Evolutionary conservation across 805 yeast species (phyloP), one percentile per base, ranked within the genome.

Genomic region (Starmerella kuoi): DNA sequence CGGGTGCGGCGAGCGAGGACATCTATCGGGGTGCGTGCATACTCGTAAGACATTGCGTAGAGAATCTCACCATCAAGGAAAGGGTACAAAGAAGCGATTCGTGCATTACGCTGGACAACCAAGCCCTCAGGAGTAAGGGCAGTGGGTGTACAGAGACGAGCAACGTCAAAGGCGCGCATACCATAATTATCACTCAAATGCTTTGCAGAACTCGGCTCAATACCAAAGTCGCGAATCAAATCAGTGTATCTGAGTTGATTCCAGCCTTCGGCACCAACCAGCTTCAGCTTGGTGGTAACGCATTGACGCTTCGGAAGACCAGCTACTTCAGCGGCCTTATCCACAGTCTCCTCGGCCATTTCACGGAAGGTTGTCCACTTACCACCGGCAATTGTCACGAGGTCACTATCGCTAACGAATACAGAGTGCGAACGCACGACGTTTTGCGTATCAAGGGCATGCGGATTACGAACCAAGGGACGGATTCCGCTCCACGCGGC

Each of bases 301-400:
- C 81, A 76, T 24, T 61, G 60, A 37, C 67, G 68, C 31, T 59
- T 50, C 44, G 70, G 45, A 39, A 48, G 41, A 5, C 32, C 23
- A 21, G 33, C 49, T 5, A 48, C 42, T 40, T 46, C 50, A 52
- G 83, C 69, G 41, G 81, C 76, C 52, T 74, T 75, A 61, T 83
- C 78, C 36, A 87, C 77, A 35, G 95, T 83, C 66, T 88, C 95
- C 66, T 87, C 78, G 19, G 96, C 95, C 96, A 87, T 87, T 67
- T 85, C 94, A 67, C 96, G 74, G 69, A 87, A 88, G 28, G 97
- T 87, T 41, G 97, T 87, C 97, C 97, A 87, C 67, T 87, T 87
- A 61, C 97, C 97, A 56, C 96, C 97, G 17, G 94, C 79, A 52
- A 87, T 81, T 31, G 97, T 87, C 31, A 87, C 69, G 53, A 87